Base-by-base conservation (phyloP, 129 eudicot genomes). In the Artemisia annua region DNA sequence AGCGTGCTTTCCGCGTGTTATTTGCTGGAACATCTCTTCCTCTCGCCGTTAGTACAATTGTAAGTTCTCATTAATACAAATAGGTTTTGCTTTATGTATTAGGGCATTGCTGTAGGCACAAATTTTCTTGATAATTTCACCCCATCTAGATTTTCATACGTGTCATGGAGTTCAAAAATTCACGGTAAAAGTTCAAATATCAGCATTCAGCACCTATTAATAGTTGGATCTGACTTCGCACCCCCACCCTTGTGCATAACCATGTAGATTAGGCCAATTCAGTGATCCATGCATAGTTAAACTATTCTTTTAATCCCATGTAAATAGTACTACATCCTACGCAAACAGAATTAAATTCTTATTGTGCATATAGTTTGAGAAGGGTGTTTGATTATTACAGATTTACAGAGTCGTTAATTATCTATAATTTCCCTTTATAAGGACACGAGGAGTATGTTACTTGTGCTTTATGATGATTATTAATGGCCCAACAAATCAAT, bases 21-120 rank as follows among this genome's bases (percentile, higher is more conserved):
- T 91, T 95, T 83, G 99, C 99, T 18, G 99, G 97, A 62, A 67
- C 81, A 0, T 91, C 99, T 63, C 96, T 95, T 74, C 99, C 99
- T 11, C 81, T 95, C 60, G 99, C 97, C 53, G 88, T 95, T 69
- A 86, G 89, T 58, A 95, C 99, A 75, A 82, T 95, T 84, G 99
- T 95, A 75, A 91, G 97, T 86, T 70, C 67, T 66, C 48, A 49
- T 63, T 63, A 13, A 51, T 19, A 19, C 32, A 43, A 4, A 13
- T 53, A 53, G 11, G 8, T 7, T 53, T 10, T 54, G 18, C 30
- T 54, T 56, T 18, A 43, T 20, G 24, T 39, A 57, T 56, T 44
- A 71, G 8, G 19, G 20, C 35, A 43, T 53, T 20, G 5, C 19
- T 15, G 4, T 63, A 30, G 14, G 50, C 72, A 68, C 61, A 7